Base-by-base conservation (phyloP, 805 yeast genomes). In the Cyberlindnera saturnus region DNA sequence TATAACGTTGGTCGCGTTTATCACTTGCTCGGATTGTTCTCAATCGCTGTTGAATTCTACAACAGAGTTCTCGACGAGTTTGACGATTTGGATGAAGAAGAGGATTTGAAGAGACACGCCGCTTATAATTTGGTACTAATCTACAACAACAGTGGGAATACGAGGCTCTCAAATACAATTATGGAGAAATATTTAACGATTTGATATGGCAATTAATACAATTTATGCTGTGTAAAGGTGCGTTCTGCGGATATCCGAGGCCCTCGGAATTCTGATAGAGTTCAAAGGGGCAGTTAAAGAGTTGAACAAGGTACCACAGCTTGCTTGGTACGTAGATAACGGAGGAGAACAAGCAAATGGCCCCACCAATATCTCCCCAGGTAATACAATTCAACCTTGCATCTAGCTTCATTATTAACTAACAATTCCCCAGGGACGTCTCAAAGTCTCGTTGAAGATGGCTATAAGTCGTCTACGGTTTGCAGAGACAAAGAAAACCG, bases 1-100 rank as follows among this genome's bases (percentile, higher is more conserved):
- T 93, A 83, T 60, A 93, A 93, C 50, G 54, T 89, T 42, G 99
- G 95, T 0, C 71, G 96, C 32, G 73, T 85, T 5, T 93, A 84
- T 64, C 97, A 91, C 55, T 72, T 86, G 61, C 65, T 91, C 6
- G 96, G 96, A 0, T 68, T 93, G 28, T 74, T 79, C 9, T 68
- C 86, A 0, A 65, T 85, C 26, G 98, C 99, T 0, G 70, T 82
- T 6, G 69, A 66, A 17, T 87, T 81, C 55, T 93, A 93, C 59
- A 75, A 83, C 34, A 74, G 71, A 43, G 96, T 86, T 2, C 61
- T 89, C 36, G 41, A 15, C 2, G 59, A 52, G 28, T 59, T 61
- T 20, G 68, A 41, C 1, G 59, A 52, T 17, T 52, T 57, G 18
- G 69, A 66, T 26, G 60, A 59, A 13, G 81, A 76, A 39, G 78